Conservation (phyloP, 2,329 filamentous ascomycete species). For the Venturia carpophila region DNA sequence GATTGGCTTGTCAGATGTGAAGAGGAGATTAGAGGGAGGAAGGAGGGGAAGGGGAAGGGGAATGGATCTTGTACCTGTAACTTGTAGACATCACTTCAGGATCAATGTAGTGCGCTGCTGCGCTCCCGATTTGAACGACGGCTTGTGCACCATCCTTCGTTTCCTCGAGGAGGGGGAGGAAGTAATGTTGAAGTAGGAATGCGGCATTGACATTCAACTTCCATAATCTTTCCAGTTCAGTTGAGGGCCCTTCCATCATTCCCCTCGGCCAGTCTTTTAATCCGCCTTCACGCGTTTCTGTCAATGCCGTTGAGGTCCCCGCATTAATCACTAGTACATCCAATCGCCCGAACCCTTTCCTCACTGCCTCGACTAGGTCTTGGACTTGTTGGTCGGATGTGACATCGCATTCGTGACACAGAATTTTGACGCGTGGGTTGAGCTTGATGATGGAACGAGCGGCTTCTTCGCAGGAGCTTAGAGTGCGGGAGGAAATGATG, state of each 20-base stretch:
- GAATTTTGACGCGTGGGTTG: not conserved
- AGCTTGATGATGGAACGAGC: slow-evolving; percentile 1
- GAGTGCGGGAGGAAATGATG: slow-evolving; percentile 15
- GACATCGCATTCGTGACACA: slow-evolving; percentile 12
- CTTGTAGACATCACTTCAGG: slow-evolving; percentile 16
- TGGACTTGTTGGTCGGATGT: not conserved
- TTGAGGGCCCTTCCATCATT: not conserved
- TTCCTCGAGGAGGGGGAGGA: slow-evolving; percentile 15
- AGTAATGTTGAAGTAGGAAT: slow-evolving; percentile 13
- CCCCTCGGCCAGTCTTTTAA: slow-evolving; percentile 14
- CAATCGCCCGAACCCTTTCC: slow-evolving; percentile 15
- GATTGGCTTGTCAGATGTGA: not conserved
- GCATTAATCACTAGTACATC: slow-evolving; percentile 18
- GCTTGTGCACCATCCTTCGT: slow-evolving; percentile 17
- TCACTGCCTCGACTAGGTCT: not conserved
- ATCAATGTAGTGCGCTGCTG: slow-evolving; percentile 17
- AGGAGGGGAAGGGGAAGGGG: not conserved
- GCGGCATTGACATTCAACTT: slow-evolving; percentile 13
- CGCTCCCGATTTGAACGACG: slow-evolving; percentile 14
- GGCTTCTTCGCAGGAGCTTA: slow-evolving; percentile 1
- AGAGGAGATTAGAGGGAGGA: not conserved
- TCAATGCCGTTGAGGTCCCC: slow-evolving; percentile 2
- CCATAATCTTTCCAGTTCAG: slow-evolving; percentile 14
- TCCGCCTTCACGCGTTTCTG: not conserved
- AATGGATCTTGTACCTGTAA: not conserved